These are phyloP conservation scores for Scheffersomyces segobiensis DNA, from an alignment of 1,139 yeast species.

Conservation along the genomic window DNA sequence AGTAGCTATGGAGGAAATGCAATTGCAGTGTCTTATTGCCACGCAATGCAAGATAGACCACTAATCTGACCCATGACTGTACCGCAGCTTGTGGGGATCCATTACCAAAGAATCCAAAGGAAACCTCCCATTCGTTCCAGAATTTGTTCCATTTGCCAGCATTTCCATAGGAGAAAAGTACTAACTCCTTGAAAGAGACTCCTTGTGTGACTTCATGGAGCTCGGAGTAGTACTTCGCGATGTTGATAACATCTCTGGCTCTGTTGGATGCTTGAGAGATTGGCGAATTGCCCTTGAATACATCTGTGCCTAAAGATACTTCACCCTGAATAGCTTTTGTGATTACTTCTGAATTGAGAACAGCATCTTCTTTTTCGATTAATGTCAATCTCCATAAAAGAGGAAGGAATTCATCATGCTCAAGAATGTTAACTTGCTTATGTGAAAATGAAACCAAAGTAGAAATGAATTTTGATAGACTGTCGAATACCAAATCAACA, in stretches of 20 bases:
- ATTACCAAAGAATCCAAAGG: slow-evolving; percentile 15
- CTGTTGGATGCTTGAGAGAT: slow-evolving; percentile 26
- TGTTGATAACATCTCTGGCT: slow-evolving; percentile 31
- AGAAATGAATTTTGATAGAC: slow-evolving; percentile 28
- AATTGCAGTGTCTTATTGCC: slow-evolving; percentile 27
- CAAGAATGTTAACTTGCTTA: slow-evolving; percentile 20
- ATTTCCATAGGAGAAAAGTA: slow-evolving; percentile 41
- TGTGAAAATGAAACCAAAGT: slow-evolving; percentile 29
- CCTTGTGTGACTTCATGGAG: slow-evolving; percentile 10
- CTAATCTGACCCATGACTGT: slow-evolving; percentile 36
- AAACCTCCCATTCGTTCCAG: slow-evolving; percentile 42
- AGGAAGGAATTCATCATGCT: slow-evolving; percentile 31
- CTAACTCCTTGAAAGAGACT: slow-evolving; percentile 29
- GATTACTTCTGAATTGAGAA: slow-evolving; percentile 27
- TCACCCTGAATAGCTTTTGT: slow-evolving; percentile 25
- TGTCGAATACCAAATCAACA: slow-evolving; percentile 17
- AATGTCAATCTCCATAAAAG: slow-evolving; percentile 36
- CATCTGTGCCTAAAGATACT: background rate
- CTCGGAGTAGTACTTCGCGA: slow-evolving; percentile 24
- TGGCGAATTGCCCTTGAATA: background rate
- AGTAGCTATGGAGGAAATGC: slow-evolving; percentile 33
- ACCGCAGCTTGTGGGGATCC: slow-evolving; percentile 9
- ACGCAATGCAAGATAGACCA: slow-evolving; percentile 34
- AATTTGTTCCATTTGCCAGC: slow-evolving; percentile 39
- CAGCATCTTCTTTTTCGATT: slow-evolving; percentile 9